phyloP scores from a whole-genome alignment of 2,329 filamentous ascomycete species.

The Pestalotiopsis sp. region DNA sequence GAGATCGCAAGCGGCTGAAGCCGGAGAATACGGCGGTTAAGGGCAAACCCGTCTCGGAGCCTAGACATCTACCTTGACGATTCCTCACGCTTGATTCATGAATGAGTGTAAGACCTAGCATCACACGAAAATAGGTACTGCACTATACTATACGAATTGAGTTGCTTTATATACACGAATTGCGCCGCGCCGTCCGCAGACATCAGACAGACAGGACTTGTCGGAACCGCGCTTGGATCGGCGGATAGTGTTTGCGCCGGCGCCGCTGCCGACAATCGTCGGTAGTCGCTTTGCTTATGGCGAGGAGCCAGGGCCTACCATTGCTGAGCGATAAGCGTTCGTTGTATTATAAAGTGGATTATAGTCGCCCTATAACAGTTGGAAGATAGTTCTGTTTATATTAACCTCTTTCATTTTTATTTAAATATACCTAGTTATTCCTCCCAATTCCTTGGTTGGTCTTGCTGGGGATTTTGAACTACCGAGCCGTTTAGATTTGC shows the following conservation, averaged over 20 bases:
- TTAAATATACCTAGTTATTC: neutral
- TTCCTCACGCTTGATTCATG: neutral
- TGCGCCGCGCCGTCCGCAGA: neutral
- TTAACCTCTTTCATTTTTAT: neutral
- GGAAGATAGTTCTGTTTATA: neutral
- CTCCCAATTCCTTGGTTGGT: too few species aligned
- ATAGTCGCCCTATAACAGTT: neutral
- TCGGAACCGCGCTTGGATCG: neutral
- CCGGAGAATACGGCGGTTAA: neutral
- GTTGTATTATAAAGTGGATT: neutral
- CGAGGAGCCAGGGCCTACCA: neutral
- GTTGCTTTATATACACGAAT: neutral
- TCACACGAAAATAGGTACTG: too few species aligned
- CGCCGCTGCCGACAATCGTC: neutral
- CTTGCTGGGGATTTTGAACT: too few species aligned
- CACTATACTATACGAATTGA: too few species aligned
- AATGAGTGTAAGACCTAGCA: neutral
- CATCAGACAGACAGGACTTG: too few species aligned
- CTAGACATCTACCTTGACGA: neutral
- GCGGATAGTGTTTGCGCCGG: neutral
- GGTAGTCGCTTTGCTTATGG: neutral
- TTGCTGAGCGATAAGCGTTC: neutral
- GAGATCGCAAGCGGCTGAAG: neutral
- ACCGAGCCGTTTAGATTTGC: too few species aligned
- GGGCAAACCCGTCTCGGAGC: neutral